These are phyloP conservation scores for Yamadazyma atlantica DNA, from an alignment of 1,139 yeast genomes.

Conservation along the genomic window DNA sequence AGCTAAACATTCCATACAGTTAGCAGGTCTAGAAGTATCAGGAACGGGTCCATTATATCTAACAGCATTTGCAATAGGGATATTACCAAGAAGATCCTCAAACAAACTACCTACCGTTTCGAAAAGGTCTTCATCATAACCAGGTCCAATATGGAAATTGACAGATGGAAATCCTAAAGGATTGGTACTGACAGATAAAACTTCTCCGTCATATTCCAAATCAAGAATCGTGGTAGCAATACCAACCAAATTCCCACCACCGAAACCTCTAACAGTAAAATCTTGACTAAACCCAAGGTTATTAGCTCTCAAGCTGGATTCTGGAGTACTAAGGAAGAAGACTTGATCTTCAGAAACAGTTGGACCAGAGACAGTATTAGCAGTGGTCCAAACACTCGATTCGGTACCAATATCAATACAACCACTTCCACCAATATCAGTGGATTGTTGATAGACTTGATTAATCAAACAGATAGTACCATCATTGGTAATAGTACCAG, in stretches of 20 bases:
- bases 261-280: conserved; percentile 31
- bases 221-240: conserved; percentile 17
- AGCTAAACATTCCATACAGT: conserved; percentile 11
- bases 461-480: conserved; percentile 32
- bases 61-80: conserved; percentile 14
- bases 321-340: conserved; percentile 20
- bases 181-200: conserved; percentile 9
- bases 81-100: conserved; percentile 4
- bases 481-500: conserved; percentile 21
- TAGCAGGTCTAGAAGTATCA: conserved; percentile 11
- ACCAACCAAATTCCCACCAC: conserved; percentile 29
- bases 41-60: conserved; percentile 19
- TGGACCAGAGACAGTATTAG: conserved; percentile 15
- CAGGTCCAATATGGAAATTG: conserved; percentile 21
- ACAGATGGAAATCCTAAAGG: conserved; percentile 7
- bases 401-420: conserved; percentile 25
- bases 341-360: conserved; percentile 18
- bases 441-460: conserved; percentile 24
- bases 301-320: conserved; percentile 22
- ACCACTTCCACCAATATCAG: conserved; percentile 27
- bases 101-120: conserved; percentile 13
- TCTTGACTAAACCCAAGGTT: conserved; percentile 19
- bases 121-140: conserved; percentile 18
- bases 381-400: conserved; percentile 22
- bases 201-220: conserved; percentile 11